Percentiles rank a stretch among this genome's conserved stretches.
Evolutionary conservation across 805 yeast species (phyloP).

Genomic region (Allodekkera sacchari): DNA sequence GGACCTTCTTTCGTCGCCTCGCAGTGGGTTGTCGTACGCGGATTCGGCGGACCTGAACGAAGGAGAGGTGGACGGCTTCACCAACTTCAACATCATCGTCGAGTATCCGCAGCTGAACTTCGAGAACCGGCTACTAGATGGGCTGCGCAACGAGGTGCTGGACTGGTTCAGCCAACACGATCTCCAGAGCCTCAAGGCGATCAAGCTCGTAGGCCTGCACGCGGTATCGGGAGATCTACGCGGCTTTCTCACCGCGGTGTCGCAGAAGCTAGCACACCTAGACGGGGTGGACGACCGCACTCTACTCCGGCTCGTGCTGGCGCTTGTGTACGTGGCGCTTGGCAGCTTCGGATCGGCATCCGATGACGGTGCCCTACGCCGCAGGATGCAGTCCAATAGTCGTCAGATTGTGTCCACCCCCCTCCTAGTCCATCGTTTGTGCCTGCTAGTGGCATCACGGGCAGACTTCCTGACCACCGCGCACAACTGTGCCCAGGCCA

Average conservation of each 20-base stretch:
- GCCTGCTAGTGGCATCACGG: no score
- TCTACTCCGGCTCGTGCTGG: no score
- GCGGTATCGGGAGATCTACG: not conserved
- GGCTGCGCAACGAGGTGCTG: constrained; percentile 30
- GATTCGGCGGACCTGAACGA: constrained; percentile 13
- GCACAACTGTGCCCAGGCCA: no score
- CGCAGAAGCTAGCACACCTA: no score
- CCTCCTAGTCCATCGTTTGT: no score
- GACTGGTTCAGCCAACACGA: constrained; percentile 31
- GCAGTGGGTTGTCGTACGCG: constrained; percentile 19
- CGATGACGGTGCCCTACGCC: no score
- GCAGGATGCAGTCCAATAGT: no score
- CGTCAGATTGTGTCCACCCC: no score
- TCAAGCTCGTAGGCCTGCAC: constrained; percentile 8
- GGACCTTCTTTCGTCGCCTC: constrained; percentile 22
- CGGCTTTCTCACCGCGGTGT: not conserved
- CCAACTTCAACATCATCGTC: constrained; percentile 24
- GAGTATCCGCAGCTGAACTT: constrained; percentile 38
- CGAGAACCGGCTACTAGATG: constrained; percentile 28
- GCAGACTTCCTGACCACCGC: no score
- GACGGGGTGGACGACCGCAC: no score
- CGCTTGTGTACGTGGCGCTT: no score
- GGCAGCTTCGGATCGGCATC: no score
- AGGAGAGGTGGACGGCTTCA: constrained; percentile 25
- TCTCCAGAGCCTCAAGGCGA: constrained; percentile 14